A percentile compares a stretch with the other conserved stretches of the same genome.
Conservation (phyloP, 1,284 basidiomycete species). For the Grifola frondosa region DNA sequence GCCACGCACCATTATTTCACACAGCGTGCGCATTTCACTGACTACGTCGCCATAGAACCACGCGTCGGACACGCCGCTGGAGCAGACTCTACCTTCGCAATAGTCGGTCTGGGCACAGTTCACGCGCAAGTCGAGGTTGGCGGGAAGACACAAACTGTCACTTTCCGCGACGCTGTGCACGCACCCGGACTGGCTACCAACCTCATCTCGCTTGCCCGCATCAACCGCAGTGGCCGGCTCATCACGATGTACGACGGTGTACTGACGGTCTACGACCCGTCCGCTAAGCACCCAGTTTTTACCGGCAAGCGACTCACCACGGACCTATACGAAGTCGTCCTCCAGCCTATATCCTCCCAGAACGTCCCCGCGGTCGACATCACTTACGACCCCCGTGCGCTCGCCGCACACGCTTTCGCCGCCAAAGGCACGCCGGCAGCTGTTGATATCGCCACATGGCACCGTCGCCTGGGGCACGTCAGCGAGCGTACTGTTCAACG, state of each 20-base stretch:
- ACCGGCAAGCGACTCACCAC: too few species aligned
- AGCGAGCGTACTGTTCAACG: constrained; percentile 9
- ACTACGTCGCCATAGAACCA: too few species aligned
- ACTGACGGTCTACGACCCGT: too few species aligned
- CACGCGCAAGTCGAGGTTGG: constrained; percentile 12
- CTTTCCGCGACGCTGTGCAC: constrained; percentile 30
- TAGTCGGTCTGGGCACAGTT: constrained; percentile 19
- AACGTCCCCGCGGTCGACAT: too few species aligned
- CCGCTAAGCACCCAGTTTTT: too few species aligned
- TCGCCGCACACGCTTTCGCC: constrained; percentile 2
- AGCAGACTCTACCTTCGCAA: too few species aligned
- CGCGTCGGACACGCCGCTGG: too few species aligned
- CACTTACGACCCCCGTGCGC: too few species aligned
- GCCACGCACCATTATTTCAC: too few species aligned
- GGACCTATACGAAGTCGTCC: too few species aligned
- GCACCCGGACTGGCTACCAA: constrained; percentile 33
- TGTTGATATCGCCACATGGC: constrained; percentile 26
- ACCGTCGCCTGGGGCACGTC: constrained; percentile 27
- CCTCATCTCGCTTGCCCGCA: constrained; percentile 33
- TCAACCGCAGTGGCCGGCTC: constrained; percentile 14
- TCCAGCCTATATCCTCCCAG: too few species aligned
- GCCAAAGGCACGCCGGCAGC: constrained; percentile 7
- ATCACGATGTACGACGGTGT: constrained; percentile 10
- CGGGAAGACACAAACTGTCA: constrained; percentile 10
- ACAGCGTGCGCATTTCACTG: too few species aligned